Evolutionary conservation across 164 flowering plant genomes (phyloP).

Genomic region (Pachysandra terminalis): DNA sequence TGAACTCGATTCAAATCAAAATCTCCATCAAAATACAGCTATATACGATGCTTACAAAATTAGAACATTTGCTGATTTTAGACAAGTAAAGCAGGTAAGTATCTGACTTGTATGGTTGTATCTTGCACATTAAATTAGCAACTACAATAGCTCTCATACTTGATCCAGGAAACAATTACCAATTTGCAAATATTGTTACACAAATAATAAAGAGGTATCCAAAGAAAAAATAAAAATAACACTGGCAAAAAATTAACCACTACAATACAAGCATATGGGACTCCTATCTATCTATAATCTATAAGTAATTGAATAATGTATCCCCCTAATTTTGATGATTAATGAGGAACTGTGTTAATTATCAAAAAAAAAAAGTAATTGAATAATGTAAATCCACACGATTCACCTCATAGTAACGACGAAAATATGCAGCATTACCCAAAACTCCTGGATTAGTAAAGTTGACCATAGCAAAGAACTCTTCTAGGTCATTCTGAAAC

Average conservation of each 20-base stretch:
- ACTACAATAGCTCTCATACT: not conserved
- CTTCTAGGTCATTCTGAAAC: slow-evolving; percentile 92
- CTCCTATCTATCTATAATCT: not conserved
- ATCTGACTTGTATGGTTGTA: not conserved
- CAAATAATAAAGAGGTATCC: not conserved
- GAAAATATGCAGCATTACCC: slow-evolving; percentile 89
- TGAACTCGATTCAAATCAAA: not conserved
- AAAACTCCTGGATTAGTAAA: slow-evolving; percentile 93
- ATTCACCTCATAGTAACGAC: slow-evolving; percentile 87
- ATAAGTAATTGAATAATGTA: too few relatives aligned
- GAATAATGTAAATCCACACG: not conserved
- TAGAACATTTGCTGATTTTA: not conserved
- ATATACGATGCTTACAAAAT: too few relatives aligned
- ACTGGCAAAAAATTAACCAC: not conserved
- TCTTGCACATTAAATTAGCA: not conserved
- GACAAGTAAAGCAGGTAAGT: not conserved
- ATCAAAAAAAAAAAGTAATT: too few relatives aligned
- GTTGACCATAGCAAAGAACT: slow-evolving; percentile 98
- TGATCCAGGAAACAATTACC: not conserved
- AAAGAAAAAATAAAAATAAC: not conserved
- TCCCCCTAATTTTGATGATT: too few relatives aligned
- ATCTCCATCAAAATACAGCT: not conserved
- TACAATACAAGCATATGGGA: not conserved
- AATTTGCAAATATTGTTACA: not conserved
- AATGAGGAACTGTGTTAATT: too few relatives aligned